Evolutionary conservation across 371 early-diverging fungal species (phyloP), one percentile per base, ranked within the genome.

Genomic region (Mortierella sp.): DNA sequence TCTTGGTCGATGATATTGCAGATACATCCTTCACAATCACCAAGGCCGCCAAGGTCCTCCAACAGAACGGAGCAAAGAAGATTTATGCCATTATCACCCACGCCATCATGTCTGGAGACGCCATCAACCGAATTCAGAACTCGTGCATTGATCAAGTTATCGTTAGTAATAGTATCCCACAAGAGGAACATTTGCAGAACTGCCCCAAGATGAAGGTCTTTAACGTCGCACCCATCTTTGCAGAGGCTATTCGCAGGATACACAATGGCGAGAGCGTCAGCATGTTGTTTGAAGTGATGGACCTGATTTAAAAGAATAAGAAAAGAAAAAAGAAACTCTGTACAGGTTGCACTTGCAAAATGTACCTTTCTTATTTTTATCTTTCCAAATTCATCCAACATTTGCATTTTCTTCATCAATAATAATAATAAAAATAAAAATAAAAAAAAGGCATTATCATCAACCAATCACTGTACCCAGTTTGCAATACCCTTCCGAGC

Each of bases 1-100:
- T 98, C 60, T 84, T 98, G 39, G 93, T 98, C 22, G 98, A 98
- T 83, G 98, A 98, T 84, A 97, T 98, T 85, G 95, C 96, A 28
- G 98, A 98, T 83, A 98, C 98, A 14, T 96, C 94, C 37, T 92
- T 90, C 64, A 98, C 99, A 0, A 87, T 98, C 62, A 94, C 93
- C 54, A 89, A 93, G 59, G 99, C 98, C 0, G 96, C 99, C 51
- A 91, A 94, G 72, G 85, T 94, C 30, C 86, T 98, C 32, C 90
- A 90, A 69, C 92, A 94, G 62, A 93, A 93, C 74, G 99, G 99
- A 4, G 97, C 98, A 2, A 86, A 90, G 30, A 88, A 90, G 69
- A 94, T 98, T 54, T 96, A 95, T 80, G 97, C 97, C 2, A 89
- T 97, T 47, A 94, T 97, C 22, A 97, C 96, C 5, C 99, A 99